Evolutionary conservation across 2,329 filamentous ascomycete genomes (phyloP).

Genomic region (Monosporascus cannonballus): DNA sequence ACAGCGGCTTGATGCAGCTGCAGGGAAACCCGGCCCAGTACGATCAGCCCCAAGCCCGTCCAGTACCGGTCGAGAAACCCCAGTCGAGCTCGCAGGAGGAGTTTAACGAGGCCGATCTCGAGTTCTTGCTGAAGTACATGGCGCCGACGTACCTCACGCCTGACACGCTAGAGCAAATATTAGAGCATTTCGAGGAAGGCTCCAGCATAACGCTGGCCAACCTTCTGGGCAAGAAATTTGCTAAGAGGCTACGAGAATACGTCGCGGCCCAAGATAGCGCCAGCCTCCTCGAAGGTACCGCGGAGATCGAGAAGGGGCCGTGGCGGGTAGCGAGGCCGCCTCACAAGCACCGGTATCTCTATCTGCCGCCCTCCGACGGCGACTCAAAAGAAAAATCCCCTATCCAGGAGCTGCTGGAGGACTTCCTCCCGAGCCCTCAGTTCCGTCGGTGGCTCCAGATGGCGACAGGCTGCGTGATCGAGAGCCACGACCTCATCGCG

Average conservation of each 20-base stretch:
- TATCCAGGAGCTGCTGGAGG: constrained; percentile 72
- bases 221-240: constrained; percentile 75
- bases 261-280: constrained; percentile 59
- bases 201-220: constrained; percentile 77
- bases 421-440: constrained; percentile 74
- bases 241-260: constrained; percentile 62
- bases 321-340: constrained; percentile 82
- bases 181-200: constrained; percentile 72
- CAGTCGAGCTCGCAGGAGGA: constrained; percentile 42
- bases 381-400: constrained; percentile 40
- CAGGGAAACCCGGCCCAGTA: constrained; percentile 88
- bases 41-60: constrained; percentile 66
- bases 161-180: constrained; percentile 78
- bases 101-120: constrained; percentile 72
- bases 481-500: constrained; percentile 71
- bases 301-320: constrained; percentile 50
- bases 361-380: constrained; percentile 53
- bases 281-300: constrained; percentile 38
- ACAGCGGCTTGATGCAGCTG: constrained; percentile 86
- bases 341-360: constrained; percentile 92
- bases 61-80: constrained; percentile 38
- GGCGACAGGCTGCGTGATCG: constrained; percentile 69
- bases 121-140: constrained; percentile 87
- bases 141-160: constrained; percentile 86
- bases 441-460: constrained; percentile 88